Evolutionary conservation across 441 rosid genomes (phyloP), one percentile per base, ranked within the genome.

Genomic region (Erodium chrysanthum): DNA sequence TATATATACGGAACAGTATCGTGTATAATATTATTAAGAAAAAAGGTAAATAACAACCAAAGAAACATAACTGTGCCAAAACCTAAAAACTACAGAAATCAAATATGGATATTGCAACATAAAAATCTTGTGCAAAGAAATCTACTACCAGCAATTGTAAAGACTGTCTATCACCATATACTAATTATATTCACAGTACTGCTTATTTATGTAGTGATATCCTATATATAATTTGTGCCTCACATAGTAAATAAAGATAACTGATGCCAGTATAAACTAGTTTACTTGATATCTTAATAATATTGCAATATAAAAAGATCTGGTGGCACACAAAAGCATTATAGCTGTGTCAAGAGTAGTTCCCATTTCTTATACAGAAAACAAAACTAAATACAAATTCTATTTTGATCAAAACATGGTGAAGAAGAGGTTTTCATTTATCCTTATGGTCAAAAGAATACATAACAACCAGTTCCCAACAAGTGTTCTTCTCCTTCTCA

Each of bases 1-100:
- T 22, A 66, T 25, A 14, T 17, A 22, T 18, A 69, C 46, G 44
- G 37, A 14, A 68, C 59, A 15, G 63, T 42, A 74, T 35, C 63
- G 67, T 52, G 48, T 10, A 60, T 33, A 46, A 54, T 59, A 46
- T 23, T 2, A 46, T 40, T 20, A n/a, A 15, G 54, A 29, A 40
- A 25, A 25, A 58, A 61, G 12, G 64, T 68, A 64, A 35, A 70
- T 10, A 63, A 54, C 48, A 23, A 58, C 56, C 9, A 20, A 42
- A 65, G 64, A 22, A 65, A 67, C 27, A 56, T 35, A 61, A 44
- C 23, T 70, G 46, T 10, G 23, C 35, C 48, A 59, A 1, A 35
- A 23, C 14, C 15, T 4, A 0, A 23, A 15, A 25, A 71, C 29
- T 4, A 42, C 17, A 22, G 17, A n/a, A 7, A 66, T 59, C 22